Evolutionary conservation across 805 yeast genomes (phyloP).

Genomic region (Metschnikowia anglica): DNA sequence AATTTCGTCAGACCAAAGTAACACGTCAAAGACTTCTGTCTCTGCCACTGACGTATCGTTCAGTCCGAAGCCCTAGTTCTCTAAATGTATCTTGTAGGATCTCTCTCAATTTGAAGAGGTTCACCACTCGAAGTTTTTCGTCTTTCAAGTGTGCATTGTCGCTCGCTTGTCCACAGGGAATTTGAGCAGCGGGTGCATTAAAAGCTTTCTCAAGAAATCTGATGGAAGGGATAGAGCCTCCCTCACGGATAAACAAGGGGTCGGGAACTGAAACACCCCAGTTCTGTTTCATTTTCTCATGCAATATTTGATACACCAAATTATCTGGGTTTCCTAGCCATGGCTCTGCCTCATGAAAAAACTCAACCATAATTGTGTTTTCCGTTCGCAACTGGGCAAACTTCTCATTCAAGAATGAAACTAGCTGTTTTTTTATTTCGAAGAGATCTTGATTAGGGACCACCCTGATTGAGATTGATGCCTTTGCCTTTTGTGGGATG

Average conservation of each 20-base stretch:
- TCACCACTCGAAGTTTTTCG: slow-evolving; percentile 77
- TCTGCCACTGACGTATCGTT: no score
- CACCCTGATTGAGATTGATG: slow-evolving; percentile 76
- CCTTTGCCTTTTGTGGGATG: slow-evolving; percentile 77
- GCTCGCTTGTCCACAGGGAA: slow-evolving; percentile 94
- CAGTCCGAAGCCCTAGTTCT: slow-evolving; percentile 33
- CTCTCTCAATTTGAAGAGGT: slow-evolving; percentile 69
- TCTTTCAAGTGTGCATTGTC: slow-evolving; percentile 93
- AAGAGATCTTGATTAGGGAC: slow-evolving; percentile 84
- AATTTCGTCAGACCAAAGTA: background rate
- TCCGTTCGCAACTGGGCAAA: slow-evolving; percentile 55
- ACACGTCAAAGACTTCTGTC: background rate
- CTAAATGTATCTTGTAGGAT: slow-evolving; percentile 57
- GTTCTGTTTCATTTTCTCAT: slow-evolving; percentile 57
- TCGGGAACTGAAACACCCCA: slow-evolving; percentile 63
- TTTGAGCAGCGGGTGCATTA: slow-evolving; percentile 87
- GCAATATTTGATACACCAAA: slow-evolving; percentile 66
- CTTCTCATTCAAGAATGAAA: slow-evolving; percentile 41
- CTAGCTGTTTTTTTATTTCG: slow-evolving; percentile 52
- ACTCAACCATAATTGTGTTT: slow-evolving; percentile 58
- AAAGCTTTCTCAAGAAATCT: slow-evolving; percentile 80
- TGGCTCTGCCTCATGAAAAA: slow-evolving; percentile 88
- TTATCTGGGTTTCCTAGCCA: slow-evolving; percentile 91
- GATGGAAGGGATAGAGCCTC: slow-evolving; percentile 93
- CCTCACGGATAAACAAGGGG: slow-evolving; percentile 89